Base-by-base conservation (phyloP, 2,329 filamentous ascomycete species). In the Verticillium longisporum region DNA sequence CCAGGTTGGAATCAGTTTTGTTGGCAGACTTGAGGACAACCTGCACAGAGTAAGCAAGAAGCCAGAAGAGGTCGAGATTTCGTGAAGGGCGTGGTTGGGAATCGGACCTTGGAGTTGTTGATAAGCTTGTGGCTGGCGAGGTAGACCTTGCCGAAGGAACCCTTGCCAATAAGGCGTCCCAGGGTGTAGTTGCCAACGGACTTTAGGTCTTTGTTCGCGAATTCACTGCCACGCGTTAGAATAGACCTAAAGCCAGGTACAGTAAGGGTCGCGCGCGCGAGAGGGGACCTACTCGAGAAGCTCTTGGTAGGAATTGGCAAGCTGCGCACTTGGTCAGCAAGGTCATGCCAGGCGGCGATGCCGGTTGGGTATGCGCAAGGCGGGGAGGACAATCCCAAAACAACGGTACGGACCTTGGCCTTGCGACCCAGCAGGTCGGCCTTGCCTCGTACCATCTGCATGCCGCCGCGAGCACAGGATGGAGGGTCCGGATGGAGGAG, bases 11-110 rank as follows among this genome's bases (percentile, higher is more conserved):
- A 75, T 99, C 95, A 72, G 93, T 89, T 75, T 97, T 97, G 73
- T 95, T 94, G 65, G 95, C 95, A 63, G 93, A 97, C 78, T 99
- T 99, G 77, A 99, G 91, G 38, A 99, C 95, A 69, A 99, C 95
- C 91, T 96, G 73, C 7, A 36, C 34, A 36, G n/a, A 26, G 54
- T 65, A 6, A 65, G 63, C 50, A 33, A 21, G 18, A 13, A 18
- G 45, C 45, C 18, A 36, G 5, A 10, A 21, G 45, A 13, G 18
- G 18, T 7, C 10, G 45, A 9, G 11, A 4, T 13, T 9, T 26
- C 18, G 21, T 9, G 2, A 31, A 31, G 26, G 26, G 26, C 26
- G 26, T 31, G 26, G 26, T 31, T 31, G 7, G 56, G 34, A 9
- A 57, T 72, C 80, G 64, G 71, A 94, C 92, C 86, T 97, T 98